Percentiles rank a stretch among this genome's conserved stretches.
These are phyloP conservation scores for Penicillium simplicissimum DNA, from an alignment of 495 filamentous ascomycete genomes.

Conservation along the genomic window DNA sequence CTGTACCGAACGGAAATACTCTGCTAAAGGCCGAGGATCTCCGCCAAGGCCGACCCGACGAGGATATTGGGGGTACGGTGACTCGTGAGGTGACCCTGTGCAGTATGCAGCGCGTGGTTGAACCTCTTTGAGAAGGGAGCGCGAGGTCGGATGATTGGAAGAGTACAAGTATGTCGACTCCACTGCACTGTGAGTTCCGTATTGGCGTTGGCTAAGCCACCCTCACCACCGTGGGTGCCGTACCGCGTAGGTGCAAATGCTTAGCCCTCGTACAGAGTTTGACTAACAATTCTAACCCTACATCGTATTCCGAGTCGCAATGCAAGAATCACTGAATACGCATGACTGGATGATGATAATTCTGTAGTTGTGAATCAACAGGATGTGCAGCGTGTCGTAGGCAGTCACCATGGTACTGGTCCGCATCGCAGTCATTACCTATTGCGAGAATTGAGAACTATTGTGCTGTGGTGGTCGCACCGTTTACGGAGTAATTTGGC, in stretches of 20 bases:
- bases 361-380: background rate
- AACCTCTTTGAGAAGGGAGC: constrained; percentile 4
- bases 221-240: background rate
- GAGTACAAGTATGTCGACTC: background rate
- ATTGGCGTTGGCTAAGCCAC: constrained; percentile 1
- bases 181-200: background rate
- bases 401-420: background rate
- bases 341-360: background rate
- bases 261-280: background rate
- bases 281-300: background rate
- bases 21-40: background rate
- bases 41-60: background rate
- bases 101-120: constrained; percentile 9
- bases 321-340: background rate
- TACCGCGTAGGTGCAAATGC: background rate
- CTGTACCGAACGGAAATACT: background rate
- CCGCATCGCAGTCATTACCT: background rate
- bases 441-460: background rate
- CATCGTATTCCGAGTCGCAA: background rate
- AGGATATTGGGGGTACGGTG: background rate
- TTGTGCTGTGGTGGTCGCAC: background rate
- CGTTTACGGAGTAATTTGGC: no score
- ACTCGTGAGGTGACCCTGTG: no score
- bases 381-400: background rate
- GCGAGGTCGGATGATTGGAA: background rate